These are phyloP conservation scores for Trichomonascus vanleenenianus DNA, from an alignment of 805 yeast species.

Conservation along the genomic window DNA sequence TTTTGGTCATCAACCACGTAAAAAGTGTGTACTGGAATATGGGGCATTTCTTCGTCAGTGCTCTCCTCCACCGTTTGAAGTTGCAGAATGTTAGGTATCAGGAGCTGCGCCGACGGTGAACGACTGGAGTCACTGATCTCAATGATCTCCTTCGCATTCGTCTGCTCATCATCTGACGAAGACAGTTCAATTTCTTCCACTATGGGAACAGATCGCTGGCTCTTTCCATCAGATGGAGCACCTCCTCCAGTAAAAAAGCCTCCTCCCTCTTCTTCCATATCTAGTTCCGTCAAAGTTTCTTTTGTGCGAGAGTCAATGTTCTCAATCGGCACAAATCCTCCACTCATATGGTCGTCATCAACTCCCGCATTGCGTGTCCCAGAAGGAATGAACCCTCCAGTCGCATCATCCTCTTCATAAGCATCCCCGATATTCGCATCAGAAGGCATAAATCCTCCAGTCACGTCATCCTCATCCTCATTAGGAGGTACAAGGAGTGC, in stretches of 20 bases:
- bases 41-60: too few relatives aligned
- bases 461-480: slow-evolving; percentile 12
- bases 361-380: too few relatives aligned
- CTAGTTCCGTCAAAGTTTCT: not conserved
- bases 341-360: too few relatives aligned
- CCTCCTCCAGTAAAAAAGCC: not conserved
- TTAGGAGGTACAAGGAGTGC: slow-evolving; percentile 3
- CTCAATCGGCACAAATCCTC: not conserved
- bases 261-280: slow-evolving; percentile 4
- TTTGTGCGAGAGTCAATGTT: not conserved
- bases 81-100: too few relatives aligned
- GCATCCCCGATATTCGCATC: slow-evolving; percentile 1
- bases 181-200: not conserved
- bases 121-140: too few relatives aligned
- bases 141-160: too few relatives aligned
- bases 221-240: not conserved
- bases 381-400: slow-evolving; percentile 1
- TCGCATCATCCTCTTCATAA: slow-evolving; percentile 3
- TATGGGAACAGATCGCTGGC: not conserved
- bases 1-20: too few relatives aligned
- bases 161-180: too few relatives aligned
- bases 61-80: too few relatives aligned
- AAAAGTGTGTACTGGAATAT: too few relatives aligned
- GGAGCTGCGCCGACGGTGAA: too few relatives aligned
- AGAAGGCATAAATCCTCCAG: slow-evolving; percentile 25